These are phyloP conservation scores for Apophysomyces ossiformis DNA, from an alignment of 371 early-diverging fungal genomes.

Conservation along the genomic window DNA sequence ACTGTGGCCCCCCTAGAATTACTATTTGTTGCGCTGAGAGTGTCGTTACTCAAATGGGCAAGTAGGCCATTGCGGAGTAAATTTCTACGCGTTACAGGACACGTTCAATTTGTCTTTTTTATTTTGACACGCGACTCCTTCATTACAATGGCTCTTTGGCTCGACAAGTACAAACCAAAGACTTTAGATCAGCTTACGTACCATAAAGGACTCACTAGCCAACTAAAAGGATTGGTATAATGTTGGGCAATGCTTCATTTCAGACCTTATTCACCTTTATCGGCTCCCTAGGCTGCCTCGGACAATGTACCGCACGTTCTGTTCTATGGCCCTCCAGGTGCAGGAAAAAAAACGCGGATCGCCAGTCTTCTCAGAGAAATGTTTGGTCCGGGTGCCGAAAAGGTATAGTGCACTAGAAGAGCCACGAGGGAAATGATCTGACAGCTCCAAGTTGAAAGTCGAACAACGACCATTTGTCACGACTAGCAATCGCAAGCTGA, in stretches of 20 bases:
- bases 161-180: conserved; percentile 95
- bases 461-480: conserved; percentile 86
- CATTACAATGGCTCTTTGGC: conserved; percentile 87
- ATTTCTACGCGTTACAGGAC: too few relatives aligned
- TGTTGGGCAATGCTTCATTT: neutral
- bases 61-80: too few relatives aligned
- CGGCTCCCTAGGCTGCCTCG: conserved; percentile 63
- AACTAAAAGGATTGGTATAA: conserved; percentile 79
- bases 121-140: neutral
- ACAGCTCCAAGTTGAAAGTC: conserved; percentile 75
- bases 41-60: too few relatives aligned
- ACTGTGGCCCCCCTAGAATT: too few relatives aligned
- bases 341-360: conserved; percentile 98
- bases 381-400: conserved; percentile 93
- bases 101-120: conserved; percentile 1
- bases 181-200: conserved; percentile 86
- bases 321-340: conserved; percentile 96
- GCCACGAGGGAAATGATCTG: neutral
- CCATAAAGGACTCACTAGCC: conserved; percentile 75
- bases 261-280: neutral
- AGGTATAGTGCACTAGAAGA: conserved; percentile 54
- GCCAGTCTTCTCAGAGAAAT: conserved; percentile 84
- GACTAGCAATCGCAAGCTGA: conserved; percentile 82
- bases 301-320: conserved; percentile 96
- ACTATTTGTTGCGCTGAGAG: too few relatives aligned